Evolutionary conservation across 768 basidiomycete genomes (phyloP).

Genomic region (Gloeopeniophorella convolvens): DNA sequence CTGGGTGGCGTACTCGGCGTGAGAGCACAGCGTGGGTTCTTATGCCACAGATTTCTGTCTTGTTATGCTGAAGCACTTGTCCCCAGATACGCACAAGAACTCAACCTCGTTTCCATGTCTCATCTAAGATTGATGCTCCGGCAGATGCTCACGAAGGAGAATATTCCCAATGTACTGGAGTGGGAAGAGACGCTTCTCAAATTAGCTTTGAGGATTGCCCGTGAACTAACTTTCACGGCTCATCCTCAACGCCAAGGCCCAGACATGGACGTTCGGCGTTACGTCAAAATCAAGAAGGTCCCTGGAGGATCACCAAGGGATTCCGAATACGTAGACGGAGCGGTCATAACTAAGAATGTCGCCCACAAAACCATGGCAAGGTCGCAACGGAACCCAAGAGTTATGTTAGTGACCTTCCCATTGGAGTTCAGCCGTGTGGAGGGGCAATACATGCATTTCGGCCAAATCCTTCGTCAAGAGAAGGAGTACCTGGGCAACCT

Average conservation of each 20-base stretch:
- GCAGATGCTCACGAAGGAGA: conserved; percentile 80
- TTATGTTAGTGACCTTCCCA: conserved; percentile 96
- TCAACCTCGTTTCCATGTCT: conserved; percentile 80
- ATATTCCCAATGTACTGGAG: conserved; percentile 73
- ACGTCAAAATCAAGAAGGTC: conserved; percentile 98
- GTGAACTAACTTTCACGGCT: conserved; percentile 73
- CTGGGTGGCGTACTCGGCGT: conserved; percentile 80
- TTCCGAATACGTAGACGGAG: conserved; percentile 95
- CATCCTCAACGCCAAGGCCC: conserved; percentile 72
- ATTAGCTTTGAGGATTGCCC: conserved; percentile 80
- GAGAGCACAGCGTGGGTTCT: conserved; percentile 82
- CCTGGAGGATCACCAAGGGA: conserved; percentile 89
- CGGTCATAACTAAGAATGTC: conserved; percentile 96
- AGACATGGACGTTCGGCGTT: conserved; percentile 90
- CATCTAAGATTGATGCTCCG: conserved; percentile 88
- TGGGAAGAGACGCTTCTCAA: conserved; percentile 85
- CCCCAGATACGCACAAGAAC: conserved; percentile 70
- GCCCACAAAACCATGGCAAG: conserved; percentile 94
- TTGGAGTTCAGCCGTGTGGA: conserved; percentile 90
- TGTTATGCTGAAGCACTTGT: neutral
- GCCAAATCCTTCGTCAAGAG: conserved; percentile 86
- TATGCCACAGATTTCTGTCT: neutral
- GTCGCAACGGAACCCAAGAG: conserved; percentile 73
- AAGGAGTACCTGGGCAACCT: conserved; percentile 88
- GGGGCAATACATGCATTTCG: conserved; percentile 89